Evolutionary conservation across 768 basidiomycete genomes (phyloP), one percentile per base, ranked within the genome.

Genomic region (Rhizopogon vesiculosus): DNA sequence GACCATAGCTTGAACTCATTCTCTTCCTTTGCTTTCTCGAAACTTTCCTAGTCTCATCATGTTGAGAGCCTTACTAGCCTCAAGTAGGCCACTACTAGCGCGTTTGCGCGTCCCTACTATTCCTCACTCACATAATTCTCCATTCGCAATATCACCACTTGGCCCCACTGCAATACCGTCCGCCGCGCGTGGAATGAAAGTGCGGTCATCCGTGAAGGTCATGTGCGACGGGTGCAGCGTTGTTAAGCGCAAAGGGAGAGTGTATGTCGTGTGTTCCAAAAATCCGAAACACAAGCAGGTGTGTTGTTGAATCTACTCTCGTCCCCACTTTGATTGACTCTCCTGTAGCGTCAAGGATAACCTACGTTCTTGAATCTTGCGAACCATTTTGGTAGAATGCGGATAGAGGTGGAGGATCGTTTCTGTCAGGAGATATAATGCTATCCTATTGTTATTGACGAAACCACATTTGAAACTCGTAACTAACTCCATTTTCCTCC

Each of bases 221-320:
- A 90, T 96, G 84, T 99, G 96, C 71, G 93, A 94, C 58, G 92
- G 93, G 12, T 99, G 96, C 74, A 85, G 78, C 61, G 75, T 96
- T 46, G 96, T 98, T 38, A 82, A 80, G 71, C 77, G 95, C 64
- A 93, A 97, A 70, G 94, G 94, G 44, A 84, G 88, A 63, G 82
- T 98, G 38, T 97, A 95, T 72, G 85, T 98, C 43, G 82, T 97
- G 25, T 98, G 96, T 71, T 85, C 85, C 16, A 92, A 91, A 68
- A 93, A 98, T 63, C 91, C 95, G 2, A 98, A 96, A 69, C 96
- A 98, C 69, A 98, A 98, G 72, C 95, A 98, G 86, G 95, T 91
- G 56, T 50, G 80, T 65, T 31, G 29, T 50, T 28, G 33, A 39
- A 25, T 10, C 50, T 42, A 25, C n/a, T 35, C 28, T 52, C 18